Base-by-base conservation (phyloP, 768 basidiomycete genomes). In the Epithele typhae region DNA sequence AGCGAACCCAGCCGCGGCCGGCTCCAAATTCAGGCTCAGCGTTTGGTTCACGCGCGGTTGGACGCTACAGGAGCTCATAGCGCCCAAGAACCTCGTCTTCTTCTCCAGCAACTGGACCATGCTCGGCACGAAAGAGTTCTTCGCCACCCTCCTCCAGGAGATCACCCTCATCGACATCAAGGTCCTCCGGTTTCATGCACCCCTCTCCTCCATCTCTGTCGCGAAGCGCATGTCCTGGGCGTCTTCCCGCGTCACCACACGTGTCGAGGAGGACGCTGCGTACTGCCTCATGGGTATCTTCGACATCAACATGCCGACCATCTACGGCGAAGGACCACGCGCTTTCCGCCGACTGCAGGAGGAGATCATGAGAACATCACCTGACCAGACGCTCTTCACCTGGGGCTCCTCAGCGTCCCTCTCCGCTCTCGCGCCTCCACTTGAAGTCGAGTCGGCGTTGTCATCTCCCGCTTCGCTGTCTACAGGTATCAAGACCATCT, bases 21-120 rank as follows among this genome's bases (percentile, higher is more conserved):
- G 18, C 37, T 34, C 19, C n/a, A 12, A 9, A 24, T 33, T 37
- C 19, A 12, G 33, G 36, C 22, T 10, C n/a, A 50, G 49, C 43
- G n/a, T 10, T 12, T 50, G 43, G 43, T 45, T 45, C 43, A 44
- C 27, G 1, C 17, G 42, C 8, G 42, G 48, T 1, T 49, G 48
- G 48, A 49, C 48, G 14, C 41, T 49, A 27, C 48, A 49, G 37
- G 48, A 49, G 12, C 48, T 49, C 48, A 45, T 49, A 10, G 48
- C 48, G 4, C 49, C 49, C 6, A 18, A n/a, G 24, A 25, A 24
- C 24, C 18, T 50, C 18, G n/a, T 50, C 27, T 45, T 50, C 24
- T 25, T 45, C 24, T 40, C 49, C 9, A 27, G 23, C 17, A 23
- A 40, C 25, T 48, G 40, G 46, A 15, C n/a, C 5, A n/a, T 21